Base-by-base conservation (phyloP, 2,329 filamentous ascomycete species). In the Botrytis fabae region DNA sequence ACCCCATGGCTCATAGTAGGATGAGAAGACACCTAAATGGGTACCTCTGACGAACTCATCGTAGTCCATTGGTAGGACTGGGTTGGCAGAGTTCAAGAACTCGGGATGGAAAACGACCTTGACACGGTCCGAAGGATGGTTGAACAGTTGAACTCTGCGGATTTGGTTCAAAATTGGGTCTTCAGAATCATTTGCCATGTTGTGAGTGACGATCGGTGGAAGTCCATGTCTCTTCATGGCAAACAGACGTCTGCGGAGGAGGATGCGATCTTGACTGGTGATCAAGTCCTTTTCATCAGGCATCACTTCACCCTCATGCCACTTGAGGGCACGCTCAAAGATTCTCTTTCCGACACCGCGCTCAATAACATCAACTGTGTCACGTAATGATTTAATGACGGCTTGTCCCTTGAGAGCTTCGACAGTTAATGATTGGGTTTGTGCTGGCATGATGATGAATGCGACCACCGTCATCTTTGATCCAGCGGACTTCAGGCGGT, bases 1-100 rank as follows among this genome's bases (percentile, higher is more conserved):
- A 63, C 96, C 96, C 96, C 96, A 99, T 14, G 96, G 96, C 85
- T 99, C 96, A 82, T 99, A 99, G 88, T 98, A 98, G 4, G 96
- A 98, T 38, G 95, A 88, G 84, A 99, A 99, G 73, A 99, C 90
- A 79, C 96, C 96, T 80, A 99, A 85, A 83, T 99, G 95, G 59
- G 95, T 98, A 76, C 96, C 96, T 72, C 96, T 93, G 62, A 99
- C 96, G 81, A 99, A 99, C 82, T 99, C 96, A 80, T 99, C 96
- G 80, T 99, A 98, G 84, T 98, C 96, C 80, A 99, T 87, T 28
- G 96, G 95, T 48, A 99, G 87, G 2, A 99, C 95, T 0, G 96
- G 95, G 84, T 98, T 98, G 72, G 94, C 91, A 1, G 95, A 97
- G 86, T 95, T 98, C 78, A 99, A 85, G 84, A 99, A 99, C 83